A percentile compares a stretch with the other conserved stretches of the same genome.
These are phyloP conservation scores for Hsuehochloa calcarea DNA, from an alignment of 176 grass and related monocot genomes.

Conservation along the genomic window DNA sequence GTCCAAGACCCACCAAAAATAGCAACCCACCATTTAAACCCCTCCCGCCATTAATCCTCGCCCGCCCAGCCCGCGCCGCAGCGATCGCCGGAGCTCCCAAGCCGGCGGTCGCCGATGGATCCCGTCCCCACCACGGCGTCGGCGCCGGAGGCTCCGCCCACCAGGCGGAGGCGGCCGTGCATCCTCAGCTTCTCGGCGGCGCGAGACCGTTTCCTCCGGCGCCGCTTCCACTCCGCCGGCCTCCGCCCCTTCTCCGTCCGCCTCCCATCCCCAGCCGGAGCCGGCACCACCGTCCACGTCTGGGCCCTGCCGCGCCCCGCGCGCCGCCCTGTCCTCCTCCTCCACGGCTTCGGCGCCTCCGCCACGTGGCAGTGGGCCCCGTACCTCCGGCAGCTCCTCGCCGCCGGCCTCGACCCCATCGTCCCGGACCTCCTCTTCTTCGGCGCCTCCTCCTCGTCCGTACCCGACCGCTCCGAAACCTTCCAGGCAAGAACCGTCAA, in stretches of 20 bases:
- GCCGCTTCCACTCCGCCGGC: conserved; percentile 55
- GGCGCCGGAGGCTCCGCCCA: not conserved
- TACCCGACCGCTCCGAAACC: conserved; percentile 57
- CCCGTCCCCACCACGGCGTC: not conserved
- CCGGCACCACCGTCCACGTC: conserved; percentile 58
- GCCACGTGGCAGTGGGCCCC: conserved; percentile 79
- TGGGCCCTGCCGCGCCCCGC: conserved; percentile 49
- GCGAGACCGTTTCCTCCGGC: conserved; percentile 60
- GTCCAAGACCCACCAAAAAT: conserved; percentile 31
- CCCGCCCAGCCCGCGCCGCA: conserved; percentile 36
- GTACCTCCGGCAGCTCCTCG: conserved; percentile 60
- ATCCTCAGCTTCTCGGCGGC: conserved; percentile 65
- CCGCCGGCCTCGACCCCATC: conserved; percentile 72
- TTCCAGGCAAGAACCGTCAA: conserved; percentile 62
- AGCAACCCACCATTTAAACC: conserved; percentile 31
- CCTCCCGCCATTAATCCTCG: conserved; percentile 19
- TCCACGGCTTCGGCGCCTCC: conserved; percentile 86
- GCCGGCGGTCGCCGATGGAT: conserved; percentile 44
- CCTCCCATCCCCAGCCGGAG: conserved; percentile 36
- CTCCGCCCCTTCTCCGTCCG: conserved; percentile 54
- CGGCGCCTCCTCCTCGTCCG: conserved; percentile 49
- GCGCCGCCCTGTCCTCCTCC: conserved; percentile 54
- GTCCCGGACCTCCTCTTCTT: conserved; percentile 96
- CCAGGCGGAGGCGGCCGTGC: conserved; percentile 31
- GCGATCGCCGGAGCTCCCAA: conserved; percentile 43